These are phyloP conservation scores for Pezicula neosporulosa DNA, from an alignment of 2,329 filamentous ascomycete genomes.

Conservation along the genomic window DNA sequence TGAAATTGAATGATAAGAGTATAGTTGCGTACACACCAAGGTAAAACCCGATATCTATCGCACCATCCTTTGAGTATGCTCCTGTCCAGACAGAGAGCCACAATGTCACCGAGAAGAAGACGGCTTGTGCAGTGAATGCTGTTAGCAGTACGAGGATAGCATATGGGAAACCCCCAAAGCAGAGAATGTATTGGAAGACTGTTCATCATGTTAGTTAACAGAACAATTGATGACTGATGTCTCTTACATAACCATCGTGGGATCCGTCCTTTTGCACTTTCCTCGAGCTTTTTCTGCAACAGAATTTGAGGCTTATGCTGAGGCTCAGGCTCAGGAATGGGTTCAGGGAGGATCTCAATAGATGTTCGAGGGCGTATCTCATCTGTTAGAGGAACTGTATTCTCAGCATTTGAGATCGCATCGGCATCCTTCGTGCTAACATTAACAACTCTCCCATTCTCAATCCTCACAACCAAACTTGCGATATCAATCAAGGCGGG, in stretches of 20 bases:
- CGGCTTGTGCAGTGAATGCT: not conserved
- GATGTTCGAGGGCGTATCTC: too few relatives aligned
- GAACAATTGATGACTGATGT: too few relatives aligned
- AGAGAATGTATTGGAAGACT: slow-evolving; percentile 1
- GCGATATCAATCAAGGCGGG: not conserved
- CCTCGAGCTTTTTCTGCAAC: not conserved
- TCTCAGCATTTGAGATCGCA: not conserved
- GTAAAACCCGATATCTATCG: not conserved
- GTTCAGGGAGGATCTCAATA: too few relatives aligned
- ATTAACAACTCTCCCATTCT: not conserved
- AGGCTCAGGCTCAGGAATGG: too few relatives aligned
- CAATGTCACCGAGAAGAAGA: not conserved
- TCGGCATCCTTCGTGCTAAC: not conserved
- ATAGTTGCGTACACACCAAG: not conserved
- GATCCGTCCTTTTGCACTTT: not conserved
- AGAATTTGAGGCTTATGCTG: not conserved
- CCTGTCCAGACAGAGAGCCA: slow-evolving; percentile 1
- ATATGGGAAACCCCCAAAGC: not conserved
- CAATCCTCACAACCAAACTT: not conserved
- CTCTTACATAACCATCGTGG: not conserved
- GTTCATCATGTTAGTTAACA: not conserved
- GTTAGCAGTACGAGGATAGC: not conserved
- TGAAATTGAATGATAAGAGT: not conserved
- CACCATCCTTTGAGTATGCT: not conserved
- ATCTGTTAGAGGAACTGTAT: too few relatives aligned